phyloP scores from a whole-genome alignment of 169 alveolate species.

The Cryptosporidium parvum region DNA sequence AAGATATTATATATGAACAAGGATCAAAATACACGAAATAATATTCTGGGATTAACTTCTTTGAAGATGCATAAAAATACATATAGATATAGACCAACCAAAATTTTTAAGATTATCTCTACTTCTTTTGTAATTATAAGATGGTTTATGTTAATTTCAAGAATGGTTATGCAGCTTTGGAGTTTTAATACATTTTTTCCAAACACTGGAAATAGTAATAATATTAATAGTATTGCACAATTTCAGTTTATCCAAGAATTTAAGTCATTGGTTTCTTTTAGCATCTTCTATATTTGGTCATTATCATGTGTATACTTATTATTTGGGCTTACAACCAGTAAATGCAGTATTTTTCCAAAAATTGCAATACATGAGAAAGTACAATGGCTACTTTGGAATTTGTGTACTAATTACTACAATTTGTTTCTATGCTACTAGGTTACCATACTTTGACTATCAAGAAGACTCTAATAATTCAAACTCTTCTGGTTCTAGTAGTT shows the following conservation, averaged over 20 bases:
- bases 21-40: conserved; percentile 14
- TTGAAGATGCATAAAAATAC: conserved; percentile 30
- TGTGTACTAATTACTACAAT: conserved; percentile 23
- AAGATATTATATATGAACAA: background rate
- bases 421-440: conserved; percentile 23
- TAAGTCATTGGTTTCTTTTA: conserved; percentile 48
- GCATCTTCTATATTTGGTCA: conserved; percentile 73
- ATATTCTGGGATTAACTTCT: background rate
- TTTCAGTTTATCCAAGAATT: conserved; percentile 27
- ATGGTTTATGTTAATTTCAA: conserved; percentile 50
- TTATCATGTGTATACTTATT: conserved; percentile 66
- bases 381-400: conserved; percentile 65
- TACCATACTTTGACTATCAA: conserved; percentile 16
- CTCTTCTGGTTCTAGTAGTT: background rate
- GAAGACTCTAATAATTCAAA: background rate
- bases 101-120: conserved; percentile 27
- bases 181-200: background rate
- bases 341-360: conserved; percentile 52
- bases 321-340: conserved; percentile 53
- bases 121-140: conserved; percentile 41
- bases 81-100: conserved; percentile 54
- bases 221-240: conserved; percentile 13
- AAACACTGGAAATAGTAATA: conserved; percentile 14
- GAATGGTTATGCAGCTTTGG: conserved; percentile 63
- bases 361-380: conserved; percentile 52